Evolutionary conservation across 176 grass and related monocot genomes (phyloP).

Genomic region (Ensete glaucum): DNA sequence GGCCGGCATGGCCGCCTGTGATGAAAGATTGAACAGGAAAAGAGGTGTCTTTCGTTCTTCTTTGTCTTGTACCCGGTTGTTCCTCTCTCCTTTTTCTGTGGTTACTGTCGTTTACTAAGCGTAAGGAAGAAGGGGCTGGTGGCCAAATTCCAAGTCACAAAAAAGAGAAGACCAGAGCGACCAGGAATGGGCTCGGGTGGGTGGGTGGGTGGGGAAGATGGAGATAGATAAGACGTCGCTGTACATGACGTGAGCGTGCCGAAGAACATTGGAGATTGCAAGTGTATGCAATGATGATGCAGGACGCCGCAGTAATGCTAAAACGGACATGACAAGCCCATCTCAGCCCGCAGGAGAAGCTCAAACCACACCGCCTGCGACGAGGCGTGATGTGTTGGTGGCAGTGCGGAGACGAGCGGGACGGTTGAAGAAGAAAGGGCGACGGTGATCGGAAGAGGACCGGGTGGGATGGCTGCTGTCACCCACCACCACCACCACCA

Average conservation of each 20-base stretch:
- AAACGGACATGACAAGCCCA: background rate
- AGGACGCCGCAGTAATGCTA: background rate
- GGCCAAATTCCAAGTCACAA: background rate
- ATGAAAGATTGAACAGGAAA: background rate
- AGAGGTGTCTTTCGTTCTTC: background rate
- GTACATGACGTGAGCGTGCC: background rate
- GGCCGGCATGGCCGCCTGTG: background rate
- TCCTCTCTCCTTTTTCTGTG: background rate
- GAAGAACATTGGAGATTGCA: background rate
- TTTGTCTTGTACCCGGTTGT: background rate
- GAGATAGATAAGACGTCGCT: background rate
- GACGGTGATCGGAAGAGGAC: background rate
- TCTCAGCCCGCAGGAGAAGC: background rate
- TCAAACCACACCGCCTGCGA: background rate
- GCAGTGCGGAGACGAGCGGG: background rate
- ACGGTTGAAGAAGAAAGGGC: background rate
- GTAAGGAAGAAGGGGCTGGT: background rate
- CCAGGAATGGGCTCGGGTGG: background rate
- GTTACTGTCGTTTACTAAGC: background rate
- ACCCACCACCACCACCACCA: background rate
- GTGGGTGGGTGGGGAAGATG: too few species aligned
- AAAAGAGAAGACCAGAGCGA: background rate
- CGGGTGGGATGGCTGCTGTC: background rate
- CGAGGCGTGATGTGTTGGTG: background rate
- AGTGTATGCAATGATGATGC: background rate